Conservation (phyloP, 305 asterid species). For the Solanum hybrid region DNA sequence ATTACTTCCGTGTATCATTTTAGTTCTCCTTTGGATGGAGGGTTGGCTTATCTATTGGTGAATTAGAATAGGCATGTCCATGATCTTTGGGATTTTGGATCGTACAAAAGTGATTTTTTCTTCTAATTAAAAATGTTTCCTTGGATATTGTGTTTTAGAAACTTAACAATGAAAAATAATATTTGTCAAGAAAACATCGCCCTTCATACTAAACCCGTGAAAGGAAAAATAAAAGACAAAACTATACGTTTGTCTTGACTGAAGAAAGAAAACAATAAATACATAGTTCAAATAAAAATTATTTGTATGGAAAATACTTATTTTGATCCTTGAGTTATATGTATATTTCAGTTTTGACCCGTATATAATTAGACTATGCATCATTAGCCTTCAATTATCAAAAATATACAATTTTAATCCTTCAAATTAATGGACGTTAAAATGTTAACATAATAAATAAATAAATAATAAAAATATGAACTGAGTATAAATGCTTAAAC, state of each 20-base stretch:
- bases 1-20: too few relatives aligned
- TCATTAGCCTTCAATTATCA: too few relatives aligned
- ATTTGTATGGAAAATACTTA: background rate
- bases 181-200: background rate
- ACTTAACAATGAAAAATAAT: background rate
- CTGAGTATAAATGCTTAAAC: too few relatives aligned
- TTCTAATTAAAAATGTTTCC: background rate
- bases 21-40: background rate
- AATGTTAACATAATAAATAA: too few relatives aligned
- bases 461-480: too few relatives aligned
- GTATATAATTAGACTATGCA: background rate
- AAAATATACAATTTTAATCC: too few relatives aligned
- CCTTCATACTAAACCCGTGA: background rate
- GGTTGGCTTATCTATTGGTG: background rate
- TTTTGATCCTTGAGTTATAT: background rate
- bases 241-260: background rate
- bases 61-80: background rate
- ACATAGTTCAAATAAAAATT: background rate
- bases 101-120: background rate
- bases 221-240: background rate
- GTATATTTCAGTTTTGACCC: background rate
- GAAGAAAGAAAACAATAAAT: background rate
- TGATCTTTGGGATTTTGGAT: background rate
- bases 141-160: background rate
- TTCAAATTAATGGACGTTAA: background rate